Evolutionary conservation across 2,329 filamentous ascomycete species (phyloP).

Genomic region (Aaosphaeria arxii): DNA sequence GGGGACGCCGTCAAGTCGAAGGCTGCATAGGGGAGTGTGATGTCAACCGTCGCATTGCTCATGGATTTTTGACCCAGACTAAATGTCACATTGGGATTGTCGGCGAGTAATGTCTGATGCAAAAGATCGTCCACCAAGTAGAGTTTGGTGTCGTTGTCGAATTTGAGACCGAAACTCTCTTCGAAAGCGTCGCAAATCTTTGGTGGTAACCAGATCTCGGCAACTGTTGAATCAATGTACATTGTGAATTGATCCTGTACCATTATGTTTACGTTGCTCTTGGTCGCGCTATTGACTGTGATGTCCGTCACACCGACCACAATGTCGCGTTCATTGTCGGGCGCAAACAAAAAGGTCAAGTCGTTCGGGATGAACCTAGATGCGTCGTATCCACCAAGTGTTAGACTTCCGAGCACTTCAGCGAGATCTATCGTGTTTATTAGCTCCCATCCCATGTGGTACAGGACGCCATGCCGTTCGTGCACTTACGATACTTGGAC

Average conservation of each 20-base stretch:
- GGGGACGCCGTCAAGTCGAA: slow-evolving; percentile 46
- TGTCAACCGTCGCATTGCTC: slow-evolving; percentile 39
- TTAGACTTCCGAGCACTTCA: slow-evolving; percentile 49
- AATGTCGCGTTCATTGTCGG: slow-evolving; percentile 57
- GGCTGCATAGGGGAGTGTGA: slow-evolving; percentile 48
- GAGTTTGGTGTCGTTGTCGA: slow-evolving; percentile 61
- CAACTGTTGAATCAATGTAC: slow-evolving; percentile 49
- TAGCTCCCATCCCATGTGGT: slow-evolving; percentile 3
- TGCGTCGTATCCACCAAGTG: slow-evolving; percentile 68
- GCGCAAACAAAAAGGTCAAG: slow-evolving; percentile 55
- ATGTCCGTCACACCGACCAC: slow-evolving; percentile 55
- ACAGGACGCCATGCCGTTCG: not conserved
- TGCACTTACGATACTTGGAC: slow-evolving; percentile 62
- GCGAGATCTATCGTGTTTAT: slow-evolving; percentile 20
- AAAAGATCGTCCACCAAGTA: slow-evolving; percentile 61
- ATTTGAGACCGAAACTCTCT: slow-evolving; percentile 60
- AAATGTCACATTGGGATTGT: slow-evolving; percentile 45
- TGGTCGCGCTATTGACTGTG: slow-evolving; percentile 26
- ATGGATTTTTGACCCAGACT: slow-evolving; percentile 36
- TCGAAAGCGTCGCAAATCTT: slow-evolving; percentile 64
- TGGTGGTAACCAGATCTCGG: slow-evolving; percentile 48
- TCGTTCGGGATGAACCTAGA: slow-evolving; percentile 61
- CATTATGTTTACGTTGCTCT: slow-evolving; percentile 36
- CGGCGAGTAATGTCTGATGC: slow-evolving; percentile 49
- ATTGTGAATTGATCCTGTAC: slow-evolving; percentile 36